Evolutionary conservation across 495 filamentous ascomycete species (phyloP).

Genomic region (Penicillium coprophilum): DNA sequence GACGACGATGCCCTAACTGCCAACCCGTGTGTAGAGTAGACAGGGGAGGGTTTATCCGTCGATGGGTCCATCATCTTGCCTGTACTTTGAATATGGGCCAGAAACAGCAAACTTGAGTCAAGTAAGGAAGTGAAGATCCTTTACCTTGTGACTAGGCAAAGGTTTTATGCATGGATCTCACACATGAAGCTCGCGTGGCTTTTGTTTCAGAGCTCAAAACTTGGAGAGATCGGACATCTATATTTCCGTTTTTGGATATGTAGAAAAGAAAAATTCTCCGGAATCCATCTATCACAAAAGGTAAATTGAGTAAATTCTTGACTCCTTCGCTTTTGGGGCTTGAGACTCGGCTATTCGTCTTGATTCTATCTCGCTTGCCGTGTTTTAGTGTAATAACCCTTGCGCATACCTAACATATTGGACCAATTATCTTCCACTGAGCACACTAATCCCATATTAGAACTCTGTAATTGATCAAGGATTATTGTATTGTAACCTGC

Average conservation of each 20-base stretch:
- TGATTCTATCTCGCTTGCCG: not conserved
- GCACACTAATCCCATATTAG: not conserved
- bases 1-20: constrained; percentile 14
- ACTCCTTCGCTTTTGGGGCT: not conserved
- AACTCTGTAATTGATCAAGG: too few relatives aligned
- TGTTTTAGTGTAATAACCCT: not conserved
- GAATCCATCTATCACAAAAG: not conserved
- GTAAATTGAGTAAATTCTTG: not conserved
- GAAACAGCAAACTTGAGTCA: not conserved
- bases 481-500: not conserved
- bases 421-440: not conserved
- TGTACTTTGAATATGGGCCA: not conserved
- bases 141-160: constrained; percentile 8
- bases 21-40: constrained; percentile 16
- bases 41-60: constrained; percentile 19
- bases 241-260: not conserved
- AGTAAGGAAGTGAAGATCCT: constrained; percentile 19
- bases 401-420: not conserved
- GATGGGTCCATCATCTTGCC: not conserved
- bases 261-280: not conserved
- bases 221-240: not conserved
- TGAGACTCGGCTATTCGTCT: not conserved
- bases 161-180: constrained; percentile 26
- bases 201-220: constrained; percentile 12
- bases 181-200: constrained; percentile 29